Evolutionary conservation across 306 rosid genomes (phyloP), one percentile per base, ranked within the genome.

Genomic region (Cicer arietinum): DNA sequence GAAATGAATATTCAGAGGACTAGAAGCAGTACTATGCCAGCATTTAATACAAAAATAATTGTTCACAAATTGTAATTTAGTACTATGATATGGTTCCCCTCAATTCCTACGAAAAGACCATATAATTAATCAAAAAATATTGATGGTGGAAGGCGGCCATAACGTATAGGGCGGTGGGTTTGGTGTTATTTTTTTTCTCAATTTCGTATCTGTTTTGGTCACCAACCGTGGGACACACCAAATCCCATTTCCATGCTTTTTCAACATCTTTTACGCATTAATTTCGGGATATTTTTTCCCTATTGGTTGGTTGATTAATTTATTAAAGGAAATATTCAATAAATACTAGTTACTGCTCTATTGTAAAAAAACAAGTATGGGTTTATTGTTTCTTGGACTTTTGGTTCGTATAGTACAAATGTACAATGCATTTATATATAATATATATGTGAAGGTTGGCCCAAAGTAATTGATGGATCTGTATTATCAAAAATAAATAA

Each of bases 221-320:
- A 86, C 85, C 90, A 85, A 86, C 73, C 51, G 8, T 81, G 66
- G 96, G 91, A 8, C 90, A 53, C 83, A 75, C 84, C 84, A 66
- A 75, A 77, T 75, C 78, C 10, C 74, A 45, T 18, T 4, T 52
- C 1, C 66, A 51, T 16, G 60, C 30, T 47, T 70, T 10, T 64
- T 51, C 73, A 66, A 16, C 71, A 3, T 70, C 70, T 81, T 52
- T n/a, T 41, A 76, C 45, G 64, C 75, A 54, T 47, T 84, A 20
- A 72, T 77, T 60, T 72, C 13, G 72, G 78, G 6, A n/a, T 75
- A 8, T 47, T 71, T 70, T 65, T 66, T 16, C 18, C 39, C 2
- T 7, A 30, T 25, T 74, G 1, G 45, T 58, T 71, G 9, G 42
- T 65, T 75, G 7, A 8, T 60, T 60, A 2, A 60, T 60, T 60